Evolutionary conservation across 345 rosid genomes (phyloP).

Genomic region (Lepidium didymum): DNA sequence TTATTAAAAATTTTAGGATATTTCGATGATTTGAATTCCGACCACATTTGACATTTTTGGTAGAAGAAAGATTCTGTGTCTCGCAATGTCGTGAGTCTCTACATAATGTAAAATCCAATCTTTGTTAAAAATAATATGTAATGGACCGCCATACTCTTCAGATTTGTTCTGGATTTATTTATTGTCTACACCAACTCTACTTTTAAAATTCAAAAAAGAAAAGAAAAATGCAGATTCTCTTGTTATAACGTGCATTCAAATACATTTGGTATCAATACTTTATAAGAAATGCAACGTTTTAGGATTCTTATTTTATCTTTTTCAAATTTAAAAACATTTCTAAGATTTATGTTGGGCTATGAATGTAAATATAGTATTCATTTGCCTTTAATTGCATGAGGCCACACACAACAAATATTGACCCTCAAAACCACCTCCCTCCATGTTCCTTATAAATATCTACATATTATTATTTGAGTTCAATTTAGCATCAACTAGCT

Average conservation of each 20-base stretch:
- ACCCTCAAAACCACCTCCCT: constrained; percentile 16
- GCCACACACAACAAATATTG: constrained; percentile 23
- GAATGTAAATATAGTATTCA: background rate
- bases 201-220: background rate
- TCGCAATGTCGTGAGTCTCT: constrained; percentile 3
- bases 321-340: background rate
- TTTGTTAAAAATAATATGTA: background rate
- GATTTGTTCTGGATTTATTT: background rate
- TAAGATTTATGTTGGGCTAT: background rate
- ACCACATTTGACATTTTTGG: constrained; percentile 48
- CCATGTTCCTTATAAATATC: constrained; percentile 14
- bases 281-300: too few species aligned
- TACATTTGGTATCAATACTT: too few species aligned
- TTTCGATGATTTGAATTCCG: constrained; percentile 56
- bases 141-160: constrained; percentile 17
- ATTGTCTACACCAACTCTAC: background rate
- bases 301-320: background rate
- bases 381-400: constrained; percentile 8
- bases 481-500: too few species aligned
- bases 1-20: too few species aligned
- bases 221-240: background rate
- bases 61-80: constrained; percentile 17
- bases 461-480: constrained; percentile 10
- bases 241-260: too few species aligned
- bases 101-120: constrained; percentile 10